Base-by-base conservation (phyloP, 1,284 basidiomycete genomes). In the Ustilago trichophora region DNA sequence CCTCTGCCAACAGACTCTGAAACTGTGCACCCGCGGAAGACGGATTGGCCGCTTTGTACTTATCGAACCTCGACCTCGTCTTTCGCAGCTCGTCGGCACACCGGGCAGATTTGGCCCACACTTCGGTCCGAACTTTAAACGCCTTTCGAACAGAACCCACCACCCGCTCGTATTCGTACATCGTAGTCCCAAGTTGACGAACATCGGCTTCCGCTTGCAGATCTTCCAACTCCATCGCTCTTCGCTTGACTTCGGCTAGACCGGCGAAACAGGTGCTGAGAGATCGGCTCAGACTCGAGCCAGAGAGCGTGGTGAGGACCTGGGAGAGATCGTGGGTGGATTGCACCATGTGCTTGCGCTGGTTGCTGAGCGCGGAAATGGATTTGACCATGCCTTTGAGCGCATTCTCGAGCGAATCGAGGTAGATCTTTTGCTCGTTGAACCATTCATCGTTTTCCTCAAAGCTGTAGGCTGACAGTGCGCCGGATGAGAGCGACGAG, bases 381-480 rank as follows among this genome's bases (percentile, higher is more conserved):
- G 91, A 87, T 82, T 91, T 93, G 51, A 92, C 90, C 6, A 98
- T 84, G 2, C 88, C 87, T 38, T 91, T 90, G 24, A 98, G 85
- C 73, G 96, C 93, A 0, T 87, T 87, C 82, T 99, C 96, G 11
- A 98, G 86, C 44, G 88, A 88, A 73, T 97, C 93, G 18, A 99
- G 85, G 78, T 93, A 93, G 0, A 85, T 82, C 59, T 90, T 91
- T 80, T 94, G 90, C 66, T 88, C 87, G 75, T 96, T 92, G 75
- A 98, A 98, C 93, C 93, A 98, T 87, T 97, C 93, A 77, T 98
- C 95, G 13, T 88, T 90, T 83, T 99, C 95, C 70, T 91, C 86
- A 81, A 95, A 99, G 51, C 90, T 87, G 8, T 91, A 88, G 1
- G 92, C 93, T 11, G 59, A 64, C 15, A 66, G 34, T 13, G 65